Conservation (phyloP, 2,329 filamentous ascomycete genomes). For the Capronia epimyces region DNA sequence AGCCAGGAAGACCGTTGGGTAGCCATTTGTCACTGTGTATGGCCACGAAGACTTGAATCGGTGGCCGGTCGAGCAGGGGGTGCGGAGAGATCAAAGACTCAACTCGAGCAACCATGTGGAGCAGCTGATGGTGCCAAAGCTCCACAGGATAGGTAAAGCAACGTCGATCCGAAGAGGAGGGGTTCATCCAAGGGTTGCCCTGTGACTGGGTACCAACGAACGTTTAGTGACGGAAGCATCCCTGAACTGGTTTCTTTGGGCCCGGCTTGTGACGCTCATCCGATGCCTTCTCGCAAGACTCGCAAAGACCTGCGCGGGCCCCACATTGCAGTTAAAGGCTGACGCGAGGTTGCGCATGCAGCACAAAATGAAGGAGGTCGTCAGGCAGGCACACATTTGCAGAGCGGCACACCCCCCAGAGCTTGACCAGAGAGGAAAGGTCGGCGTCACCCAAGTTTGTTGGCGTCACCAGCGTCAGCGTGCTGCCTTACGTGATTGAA, state of each 20-base stretch:
- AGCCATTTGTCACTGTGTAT: too few relatives aligned
- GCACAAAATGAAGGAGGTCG: too few relatives aligned
- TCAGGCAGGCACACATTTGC: neutral
- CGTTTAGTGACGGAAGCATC: constrained; percentile 4
- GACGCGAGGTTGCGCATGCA: too few relatives aligned
- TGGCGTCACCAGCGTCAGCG: too few relatives aligned
- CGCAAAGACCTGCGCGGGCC: neutral
- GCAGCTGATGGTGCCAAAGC: neutral
- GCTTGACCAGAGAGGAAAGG: too few relatives aligned
- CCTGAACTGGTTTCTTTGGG: neutral
- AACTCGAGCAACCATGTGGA: neutral
- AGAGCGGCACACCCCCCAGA: too few relatives aligned
- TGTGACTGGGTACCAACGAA: constrained; percentile 7
- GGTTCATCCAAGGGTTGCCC: neutral
- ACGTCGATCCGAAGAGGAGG: constrained; percentile 1
- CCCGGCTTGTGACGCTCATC: neutral
- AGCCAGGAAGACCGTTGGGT: too few relatives aligned
- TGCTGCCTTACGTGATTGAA: neutral
- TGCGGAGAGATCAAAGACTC: neutral
- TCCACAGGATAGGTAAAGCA: neutral
- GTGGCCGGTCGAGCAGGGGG: neutral
- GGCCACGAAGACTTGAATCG: neutral
- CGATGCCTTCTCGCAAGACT: neutral
- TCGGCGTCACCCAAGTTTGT: too few relatives aligned
- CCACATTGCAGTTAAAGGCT: too few relatives aligned